Percentiles rank a stretch among this genome's conserved stretches.
Conservation (phyloP, 768 basidiomycete species). For the Myochromella boudieri region DNA sequence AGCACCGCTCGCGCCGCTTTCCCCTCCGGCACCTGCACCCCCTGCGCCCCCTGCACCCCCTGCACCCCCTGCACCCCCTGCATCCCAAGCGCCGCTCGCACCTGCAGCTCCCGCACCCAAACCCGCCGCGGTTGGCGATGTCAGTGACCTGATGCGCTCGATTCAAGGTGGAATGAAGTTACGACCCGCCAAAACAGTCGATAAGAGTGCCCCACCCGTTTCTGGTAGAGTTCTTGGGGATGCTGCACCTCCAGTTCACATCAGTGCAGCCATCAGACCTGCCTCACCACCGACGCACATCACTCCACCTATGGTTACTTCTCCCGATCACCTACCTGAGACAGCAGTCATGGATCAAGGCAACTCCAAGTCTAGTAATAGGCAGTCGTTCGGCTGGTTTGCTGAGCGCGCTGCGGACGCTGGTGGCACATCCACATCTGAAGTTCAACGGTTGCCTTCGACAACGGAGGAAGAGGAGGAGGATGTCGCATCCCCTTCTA, state of each 20-base stretch:
- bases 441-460: conserved; percentile 44
- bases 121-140: conserved; percentile 42
- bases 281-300: conserved; percentile 37
- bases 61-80: conserved; percentile 36
- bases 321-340: conserved; percentile 22
- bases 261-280: conserved; percentile 46
- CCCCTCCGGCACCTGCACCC: conserved; percentile 29
- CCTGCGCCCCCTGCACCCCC: conserved; percentile 35
- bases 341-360: conserved; percentile 27
- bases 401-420: conserved; percentile 79
- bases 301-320: background rate
- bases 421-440: conserved; percentile 26
- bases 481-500: conserved; percentile 24
- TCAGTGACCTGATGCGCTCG: conserved; percentile 67
- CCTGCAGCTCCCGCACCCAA: conserved; percentile 28
- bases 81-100: conserved; percentile 30
- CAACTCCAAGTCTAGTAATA: conserved; percentile 40
- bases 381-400: conserved; percentile 92
- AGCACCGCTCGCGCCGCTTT: conserved; percentile 27
- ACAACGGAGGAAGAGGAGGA: conserved; percentile 67
- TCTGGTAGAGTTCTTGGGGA: conserved; percentile 83
- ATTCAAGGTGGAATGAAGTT: conserved; percentile 79
- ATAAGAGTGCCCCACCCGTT: conserved; percentile 69
- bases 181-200: conserved; percentile 76
- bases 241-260: conserved; percentile 65